A percentile compares a stretch with the other conserved stretches of the same genome.
Conservation (phyloP, 345 rosid genomes). For the Ricinus communis region DNA sequence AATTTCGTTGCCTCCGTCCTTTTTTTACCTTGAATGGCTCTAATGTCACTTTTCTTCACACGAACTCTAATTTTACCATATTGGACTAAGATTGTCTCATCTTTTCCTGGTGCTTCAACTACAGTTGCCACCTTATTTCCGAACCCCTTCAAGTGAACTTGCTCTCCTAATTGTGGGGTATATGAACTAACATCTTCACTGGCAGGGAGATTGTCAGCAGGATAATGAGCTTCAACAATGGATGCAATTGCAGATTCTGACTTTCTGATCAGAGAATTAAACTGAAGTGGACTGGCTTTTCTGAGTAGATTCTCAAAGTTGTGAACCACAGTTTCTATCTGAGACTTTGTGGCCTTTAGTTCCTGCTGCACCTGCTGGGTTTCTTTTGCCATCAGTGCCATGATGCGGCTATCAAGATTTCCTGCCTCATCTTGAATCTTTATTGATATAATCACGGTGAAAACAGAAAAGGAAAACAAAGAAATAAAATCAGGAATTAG, state of each 20-base stretch:
- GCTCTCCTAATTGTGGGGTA: conserved; percentile 66
- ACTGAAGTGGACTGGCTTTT: conserved; percentile 46
- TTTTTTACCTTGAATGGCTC: conserved; percentile 37
- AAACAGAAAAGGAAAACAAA: conserved; percentile 8
- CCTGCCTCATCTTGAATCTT: conserved; percentile 71
- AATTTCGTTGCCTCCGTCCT: conserved; percentile 31
- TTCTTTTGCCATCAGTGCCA: conserved; percentile 59
- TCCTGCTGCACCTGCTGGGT: conserved; percentile 56
- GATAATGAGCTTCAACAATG: conserved; percentile 53
- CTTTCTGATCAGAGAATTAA: conserved; percentile 53
- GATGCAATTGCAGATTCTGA: conserved; percentile 65
- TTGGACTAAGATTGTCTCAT: conserved; percentile 63
- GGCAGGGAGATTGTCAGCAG: conserved; percentile 31
- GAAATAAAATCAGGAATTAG: neutral
- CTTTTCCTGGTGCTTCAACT: conserved; percentile 67
- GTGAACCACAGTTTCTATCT: conserved; percentile 51
- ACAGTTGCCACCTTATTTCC: conserved; percentile 77
- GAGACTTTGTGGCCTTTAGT: conserved; percentile 45
- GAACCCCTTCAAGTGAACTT: conserved; percentile 62
- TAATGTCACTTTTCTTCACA: conserved; percentile 58
- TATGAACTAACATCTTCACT: conserved; percentile 43
- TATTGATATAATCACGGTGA: conserved; percentile 19
- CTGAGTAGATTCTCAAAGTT: conserved; percentile 56
- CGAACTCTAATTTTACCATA: conserved; percentile 79
- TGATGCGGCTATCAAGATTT: conserved; percentile 61